phyloP scores from a whole-genome alignment of 306 rosid species.

The Pachyrhizus erosus region DNA sequence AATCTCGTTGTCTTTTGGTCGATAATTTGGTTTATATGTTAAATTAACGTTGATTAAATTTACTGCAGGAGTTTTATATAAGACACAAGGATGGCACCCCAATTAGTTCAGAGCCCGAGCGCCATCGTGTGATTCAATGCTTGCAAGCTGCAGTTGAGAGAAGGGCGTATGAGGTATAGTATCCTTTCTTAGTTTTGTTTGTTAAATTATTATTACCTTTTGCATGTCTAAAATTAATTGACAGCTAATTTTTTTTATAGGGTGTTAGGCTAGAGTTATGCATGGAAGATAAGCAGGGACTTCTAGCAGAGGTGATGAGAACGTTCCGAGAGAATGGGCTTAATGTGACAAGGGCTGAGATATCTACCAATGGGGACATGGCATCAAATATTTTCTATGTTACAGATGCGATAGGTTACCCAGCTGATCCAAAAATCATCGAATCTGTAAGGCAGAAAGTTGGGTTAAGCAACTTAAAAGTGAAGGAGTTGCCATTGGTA shows the following conservation, averaged over 20 bases:
- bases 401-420: constrained; percentile 76
- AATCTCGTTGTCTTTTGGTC: neutral
- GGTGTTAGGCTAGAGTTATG: constrained; percentile 84
- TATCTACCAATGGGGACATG: constrained; percentile 62
- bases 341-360: constrained; percentile 86
- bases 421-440: constrained; percentile 61
- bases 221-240: neutral
- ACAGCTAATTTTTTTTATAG: constrained; percentile 45
- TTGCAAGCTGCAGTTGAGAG: constrained; percentile 83
- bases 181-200: neutral
- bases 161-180: constrained; percentile 73
- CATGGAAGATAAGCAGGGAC: constrained; percentile 64
- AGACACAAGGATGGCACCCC: constrained; percentile 92
- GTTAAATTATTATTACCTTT: neutral
- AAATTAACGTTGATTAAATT: neutral
- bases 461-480: constrained; percentile 68
- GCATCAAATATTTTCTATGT: constrained; percentile 76
- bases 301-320: constrained; percentile 85
- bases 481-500: constrained; percentile 72
- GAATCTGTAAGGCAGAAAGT: constrained; percentile 81
- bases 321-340: constrained; percentile 91
- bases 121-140: constrained; percentile 90
- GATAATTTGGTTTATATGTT: neutral
- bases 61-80: constrained; percentile 84
- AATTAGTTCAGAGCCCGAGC: constrained; percentile 91